Conservation (phyloP, 805 yeast species). For the Priceomyces medius region DNA sequence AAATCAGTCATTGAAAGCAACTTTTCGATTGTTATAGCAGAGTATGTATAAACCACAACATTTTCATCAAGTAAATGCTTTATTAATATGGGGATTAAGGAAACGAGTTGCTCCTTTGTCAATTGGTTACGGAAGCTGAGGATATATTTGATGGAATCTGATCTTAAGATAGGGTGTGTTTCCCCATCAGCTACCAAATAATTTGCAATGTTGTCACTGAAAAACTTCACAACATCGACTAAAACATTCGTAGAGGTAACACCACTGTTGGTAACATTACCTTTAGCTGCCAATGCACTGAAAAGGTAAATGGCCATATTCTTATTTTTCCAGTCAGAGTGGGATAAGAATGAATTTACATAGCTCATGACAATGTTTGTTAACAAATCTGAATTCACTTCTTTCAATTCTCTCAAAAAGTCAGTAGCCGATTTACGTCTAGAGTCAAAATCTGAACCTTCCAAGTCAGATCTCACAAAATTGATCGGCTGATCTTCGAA, state of each 20-base stretch:
- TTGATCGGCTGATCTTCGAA: constrained; percentile 98
- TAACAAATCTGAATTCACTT: constrained; percentile 67
- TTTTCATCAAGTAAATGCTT: constrained; percentile 59
- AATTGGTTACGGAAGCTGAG: constrained; percentile 89
- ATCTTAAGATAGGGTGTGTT: constrained; percentile 75
- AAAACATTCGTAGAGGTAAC: constrained; percentile 81
- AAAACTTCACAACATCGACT: constrained; percentile 85
- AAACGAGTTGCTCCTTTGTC: constrained; percentile 76
- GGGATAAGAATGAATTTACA: constrained; percentile 62
- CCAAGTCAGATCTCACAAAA: constrained; percentile 87
- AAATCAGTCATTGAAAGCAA: constrained; percentile 73
- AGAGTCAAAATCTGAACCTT: constrained; percentile 91
- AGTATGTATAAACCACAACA: constrained; percentile 86
- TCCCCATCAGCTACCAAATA: constrained; percentile 58
- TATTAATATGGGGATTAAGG: constrained; percentile 76
- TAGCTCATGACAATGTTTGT: constrained; percentile 75
- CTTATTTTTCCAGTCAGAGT: constrained; percentile 74
- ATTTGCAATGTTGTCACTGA: constrained; percentile 74
- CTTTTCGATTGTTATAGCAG: constrained; percentile 90
- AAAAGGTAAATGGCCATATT: constrained; percentile 86
- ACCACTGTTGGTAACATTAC: constrained; percentile 81
- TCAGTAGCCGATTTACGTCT: constrained; percentile 93
- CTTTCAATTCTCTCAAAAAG: constrained; percentile 82
- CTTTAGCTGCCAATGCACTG: constrained; percentile 88
- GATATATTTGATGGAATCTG: constrained; percentile 90